Conservation (phyloP, 176 grass and related monocot species). For the Triticum turgidum region DNA sequence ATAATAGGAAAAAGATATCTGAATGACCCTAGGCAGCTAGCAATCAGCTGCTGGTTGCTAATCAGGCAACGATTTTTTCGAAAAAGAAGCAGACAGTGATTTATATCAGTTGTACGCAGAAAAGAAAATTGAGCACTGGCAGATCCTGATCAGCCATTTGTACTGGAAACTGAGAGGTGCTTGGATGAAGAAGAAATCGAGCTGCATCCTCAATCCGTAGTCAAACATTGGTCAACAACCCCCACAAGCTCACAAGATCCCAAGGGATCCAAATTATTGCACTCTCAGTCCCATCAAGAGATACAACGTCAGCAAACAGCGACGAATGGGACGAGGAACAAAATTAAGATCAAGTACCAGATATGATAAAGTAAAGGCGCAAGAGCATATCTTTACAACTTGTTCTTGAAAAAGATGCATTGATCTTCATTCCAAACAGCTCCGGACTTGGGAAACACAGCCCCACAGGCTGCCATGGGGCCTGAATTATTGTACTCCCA, state of each 20-base stretch:
- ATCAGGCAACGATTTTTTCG: background rate
- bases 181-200: background rate
- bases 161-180: too few relatives aligned
- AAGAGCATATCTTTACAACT: background rate
- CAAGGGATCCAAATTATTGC: slow-evolving; percentile 50
- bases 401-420: background rate
- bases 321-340: slow-evolving; percentile 16
- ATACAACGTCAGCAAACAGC: slow-evolving; percentile 29
- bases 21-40: slow-evolving; percentile 23
- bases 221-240: slow-evolving; percentile 41
- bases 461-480: slow-evolving; percentile 25
- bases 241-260: slow-evolving; percentile 29
- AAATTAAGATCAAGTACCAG: slow-evolving; percentile 34
- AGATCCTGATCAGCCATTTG: too few relatives aligned
- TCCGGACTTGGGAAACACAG: slow-evolving; percentile 30
- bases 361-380: background rate
- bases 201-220: slow-evolving; percentile 12
- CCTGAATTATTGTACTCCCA: slow-evolving; percentile 48
- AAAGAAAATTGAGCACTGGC: background rate
- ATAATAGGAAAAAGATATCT: slow-evolving; percentile 31
- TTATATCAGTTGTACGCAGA: background rate
- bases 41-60: background rate
- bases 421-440: slow-evolving; percentile 25
- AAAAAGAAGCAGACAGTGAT: background rate
- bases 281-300: slow-evolving; percentile 36